A percentile compares a stretch with the other conserved stretches of the same genome.
These are phyloP conservation scores for Yamadazyma takamatsuzukensis DNA, from an alignment of 805 yeast species.

Conservation along the genomic window DNA sequence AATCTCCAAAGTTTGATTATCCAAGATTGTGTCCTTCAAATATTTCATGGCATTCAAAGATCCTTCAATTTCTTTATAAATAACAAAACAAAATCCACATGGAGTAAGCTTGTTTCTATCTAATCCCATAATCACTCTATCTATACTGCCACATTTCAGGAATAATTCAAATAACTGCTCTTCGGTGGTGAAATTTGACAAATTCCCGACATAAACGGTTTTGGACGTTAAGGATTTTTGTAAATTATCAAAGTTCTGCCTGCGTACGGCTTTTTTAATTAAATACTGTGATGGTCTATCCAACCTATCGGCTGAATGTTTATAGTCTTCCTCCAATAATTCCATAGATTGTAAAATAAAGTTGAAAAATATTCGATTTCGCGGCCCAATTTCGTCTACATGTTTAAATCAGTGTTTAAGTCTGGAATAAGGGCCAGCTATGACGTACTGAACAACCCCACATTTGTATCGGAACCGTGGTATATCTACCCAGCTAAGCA, in stretches of 20 bases:
- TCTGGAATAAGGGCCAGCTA: constrained; percentile 66
- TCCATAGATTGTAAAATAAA: constrained; percentile 24
- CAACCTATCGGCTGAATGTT: constrained; percentile 61
- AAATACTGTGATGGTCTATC: constrained; percentile 72
- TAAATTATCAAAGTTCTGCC: constrained; percentile 54
- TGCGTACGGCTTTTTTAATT: constrained; percentile 59
- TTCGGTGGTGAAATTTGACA: constrained; percentile 88
- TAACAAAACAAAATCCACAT: constrained; percentile 94
- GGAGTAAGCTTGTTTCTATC: constrained; percentile 90
- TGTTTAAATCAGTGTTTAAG: constrained; percentile 53
- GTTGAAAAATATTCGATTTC: neutral
- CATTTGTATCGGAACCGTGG: constrained; percentile 81
- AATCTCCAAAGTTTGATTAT: constrained; percentile 75
- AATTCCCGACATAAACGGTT: constrained; percentile 88
- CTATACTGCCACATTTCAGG: constrained; percentile 74
- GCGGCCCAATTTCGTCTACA: constrained; percentile 12
- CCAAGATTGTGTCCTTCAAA: constrained; percentile 76
- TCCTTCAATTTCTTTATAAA: constrained; percentile 63
- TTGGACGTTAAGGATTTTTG: constrained; percentile 61
- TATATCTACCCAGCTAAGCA: constrained; percentile 79
- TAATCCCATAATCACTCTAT: constrained; percentile 87
- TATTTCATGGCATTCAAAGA: constrained; percentile 82
- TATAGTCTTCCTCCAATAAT: constrained; percentile 44
- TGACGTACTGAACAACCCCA: constrained; percentile 64
- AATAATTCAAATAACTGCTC: constrained; percentile 90